Conservation (phyloP, 257 asterid genomes). For the Lithospermum erythrorhizon region DNA sequence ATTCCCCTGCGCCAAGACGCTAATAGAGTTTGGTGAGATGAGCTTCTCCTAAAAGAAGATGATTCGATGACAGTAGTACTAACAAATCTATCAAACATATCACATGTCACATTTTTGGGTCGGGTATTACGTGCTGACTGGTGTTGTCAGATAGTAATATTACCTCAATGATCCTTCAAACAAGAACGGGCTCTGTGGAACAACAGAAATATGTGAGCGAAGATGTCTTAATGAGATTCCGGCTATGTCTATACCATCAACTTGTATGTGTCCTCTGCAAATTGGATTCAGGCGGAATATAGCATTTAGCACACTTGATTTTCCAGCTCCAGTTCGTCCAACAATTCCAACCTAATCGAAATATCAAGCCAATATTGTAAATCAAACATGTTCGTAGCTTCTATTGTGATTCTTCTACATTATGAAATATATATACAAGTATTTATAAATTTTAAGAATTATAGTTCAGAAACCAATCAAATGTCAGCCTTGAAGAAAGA, state of each 20-base stretch:
- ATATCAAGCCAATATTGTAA: not conserved
- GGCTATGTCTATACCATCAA: conserved; percentile 50
- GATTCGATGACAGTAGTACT: too few relatives aligned
- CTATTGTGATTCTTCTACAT: not conserved
- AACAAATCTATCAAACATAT: too few relatives aligned
- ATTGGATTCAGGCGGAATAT: conserved; percentile 72
- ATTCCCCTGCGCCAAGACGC: too few relatives aligned
- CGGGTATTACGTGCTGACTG: too few relatives aligned
- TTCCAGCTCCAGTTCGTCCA: conserved; percentile 98
- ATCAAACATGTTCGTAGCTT: not conserved
- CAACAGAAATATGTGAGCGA: conserved; percentile 67
- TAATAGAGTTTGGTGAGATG: too few relatives aligned
- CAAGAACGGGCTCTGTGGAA: conserved; percentile 86
- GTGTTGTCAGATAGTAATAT: too few relatives aligned
- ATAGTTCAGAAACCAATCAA: not conserved
- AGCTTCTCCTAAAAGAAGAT: too few relatives aligned
- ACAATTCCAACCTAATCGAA: conserved; percentile 69
- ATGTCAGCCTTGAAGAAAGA: not conserved
- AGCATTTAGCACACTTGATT: conserved; percentile 80
- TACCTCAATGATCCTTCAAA: conserved; percentile 94
- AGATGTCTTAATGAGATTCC: conserved; percentile 56
- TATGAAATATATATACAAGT: too few relatives aligned
- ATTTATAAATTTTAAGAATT: not conserved
- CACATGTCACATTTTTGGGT: too few relatives aligned
- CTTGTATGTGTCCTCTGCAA: conserved; percentile 46